Percentiles rank a stretch among this genome's conserved stretches.
Conservation (phyloP, 2,329 filamentous ascomycete species). For the Chaetomium sp. region DNA sequence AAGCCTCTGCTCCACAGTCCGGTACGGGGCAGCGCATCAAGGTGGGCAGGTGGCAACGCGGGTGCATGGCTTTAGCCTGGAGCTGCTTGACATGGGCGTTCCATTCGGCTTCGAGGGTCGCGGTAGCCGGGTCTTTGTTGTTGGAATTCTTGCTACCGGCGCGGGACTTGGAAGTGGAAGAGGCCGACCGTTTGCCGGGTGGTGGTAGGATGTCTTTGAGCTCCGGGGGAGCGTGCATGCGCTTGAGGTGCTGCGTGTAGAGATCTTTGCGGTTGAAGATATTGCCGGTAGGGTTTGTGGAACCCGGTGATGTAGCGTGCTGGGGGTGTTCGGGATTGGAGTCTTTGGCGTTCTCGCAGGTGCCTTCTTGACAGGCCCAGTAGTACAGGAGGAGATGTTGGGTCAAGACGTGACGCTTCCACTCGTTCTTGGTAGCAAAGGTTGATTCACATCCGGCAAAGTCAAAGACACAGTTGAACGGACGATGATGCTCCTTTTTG, state of each 20-base stretch:
- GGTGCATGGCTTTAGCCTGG: slow-evolving; percentile 51
- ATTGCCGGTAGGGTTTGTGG: slow-evolving; percentile 38
- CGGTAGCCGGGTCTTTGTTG: neutral
- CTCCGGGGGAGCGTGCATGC: slow-evolving; percentile 65
- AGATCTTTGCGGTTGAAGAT: slow-evolving; percentile 88
- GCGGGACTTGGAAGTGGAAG: neutral
- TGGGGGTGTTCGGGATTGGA: slow-evolving; percentile 17
- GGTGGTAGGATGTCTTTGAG: slow-evolving; percentile 27
- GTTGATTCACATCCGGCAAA: slow-evolving; percentile 67
- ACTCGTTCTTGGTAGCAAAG: slow-evolving; percentile 84
- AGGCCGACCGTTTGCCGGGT: neutral
- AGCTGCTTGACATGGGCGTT: slow-evolving; percentile 51
- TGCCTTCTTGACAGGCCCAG: slow-evolving; percentile 68
- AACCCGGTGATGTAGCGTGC: slow-evolving; percentile 17
- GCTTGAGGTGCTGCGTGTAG: slow-evolving; percentile 78
- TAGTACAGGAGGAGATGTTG: slow-evolving; percentile 71
- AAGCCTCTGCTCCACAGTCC: slow-evolving; percentile 51
- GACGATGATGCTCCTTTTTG: slow-evolving; percentile 48
- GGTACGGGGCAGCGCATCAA: slow-evolving; percentile 54
- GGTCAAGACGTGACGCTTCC: slow-evolving; percentile 81
- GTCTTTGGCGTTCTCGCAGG: slow-evolving; percentile 36
- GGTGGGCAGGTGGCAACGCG: slow-evolving; percentile 56
- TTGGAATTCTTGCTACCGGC: neutral
- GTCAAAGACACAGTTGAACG: slow-evolving; percentile 71
- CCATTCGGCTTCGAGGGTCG: slow-evolving; percentile 24